These are phyloP conservation scores for Crithidia thermophila DNA, from an alignment of 208 protist genomes.

Conservation along the genomic window DNA sequence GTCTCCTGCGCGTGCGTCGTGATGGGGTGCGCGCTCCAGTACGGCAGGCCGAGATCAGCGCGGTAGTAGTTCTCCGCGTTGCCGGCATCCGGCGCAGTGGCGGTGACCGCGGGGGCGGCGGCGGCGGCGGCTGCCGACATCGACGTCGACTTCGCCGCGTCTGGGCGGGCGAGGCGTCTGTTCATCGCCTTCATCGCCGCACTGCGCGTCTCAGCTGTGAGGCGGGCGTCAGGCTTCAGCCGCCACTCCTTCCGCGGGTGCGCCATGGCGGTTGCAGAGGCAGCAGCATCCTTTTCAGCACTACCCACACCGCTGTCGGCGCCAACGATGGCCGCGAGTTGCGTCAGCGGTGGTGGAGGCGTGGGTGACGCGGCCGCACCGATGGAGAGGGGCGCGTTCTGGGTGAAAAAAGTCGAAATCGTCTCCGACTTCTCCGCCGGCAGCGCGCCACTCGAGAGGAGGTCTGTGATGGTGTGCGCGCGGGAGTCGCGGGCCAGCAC, in stretches of 20 bases:
- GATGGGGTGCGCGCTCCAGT: slow-evolving; percentile 43
- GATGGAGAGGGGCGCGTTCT: not conserved
- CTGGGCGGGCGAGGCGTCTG: slow-evolving; percentile 4
- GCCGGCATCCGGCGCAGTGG: not conserved
- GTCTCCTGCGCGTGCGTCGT: slow-evolving; percentile 29
- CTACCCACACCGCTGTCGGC: too few species aligned
- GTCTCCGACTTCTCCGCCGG: slow-evolving; percentile 10
- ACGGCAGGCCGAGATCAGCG: slow-evolving; percentile 32
- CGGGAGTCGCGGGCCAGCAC: slow-evolving; percentile 22
- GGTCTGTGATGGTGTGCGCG: slow-evolving; percentile 29
- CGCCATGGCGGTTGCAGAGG: not conserved
- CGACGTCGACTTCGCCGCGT: not conserved
- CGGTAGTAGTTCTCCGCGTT: slow-evolving; percentile 32
- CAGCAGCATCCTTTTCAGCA: not conserved
- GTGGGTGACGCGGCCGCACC: not conserved
- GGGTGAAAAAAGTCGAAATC: slow-evolving; percentile 23
- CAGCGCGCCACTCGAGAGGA: slow-evolving; percentile 21
- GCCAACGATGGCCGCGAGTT: slow-evolving; percentile 4
- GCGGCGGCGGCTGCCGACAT: not conserved
- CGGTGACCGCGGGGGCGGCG: not conserved
- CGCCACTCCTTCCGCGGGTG: slow-evolving; percentile 28
- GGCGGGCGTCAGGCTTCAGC: slow-evolving; percentile 13
- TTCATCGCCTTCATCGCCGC: slow-evolving; percentile 14
- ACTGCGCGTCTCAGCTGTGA: slow-evolving; percentile 8
- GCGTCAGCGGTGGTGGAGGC: slow-evolving; percentile 12